Evolutionary conservation across 164 flowering plant species (phyloP), one percentile per base, ranked within the genome.

Genomic region (Liquidambar formosana): DNA sequence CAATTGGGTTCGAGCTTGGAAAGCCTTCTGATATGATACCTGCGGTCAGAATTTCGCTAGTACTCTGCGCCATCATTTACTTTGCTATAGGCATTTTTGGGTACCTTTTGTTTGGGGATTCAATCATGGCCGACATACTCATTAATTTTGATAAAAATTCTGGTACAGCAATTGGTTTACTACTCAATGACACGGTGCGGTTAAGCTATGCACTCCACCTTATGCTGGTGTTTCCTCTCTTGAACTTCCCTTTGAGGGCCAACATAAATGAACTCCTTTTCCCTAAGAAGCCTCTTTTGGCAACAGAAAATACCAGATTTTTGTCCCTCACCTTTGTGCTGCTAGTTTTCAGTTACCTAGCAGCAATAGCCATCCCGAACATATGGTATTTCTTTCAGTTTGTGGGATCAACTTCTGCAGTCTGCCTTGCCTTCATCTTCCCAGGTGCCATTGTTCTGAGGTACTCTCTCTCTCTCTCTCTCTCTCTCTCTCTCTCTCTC

Each of bases 321-420:
- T 1, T 82, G 22, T 57, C 65, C 16, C 74, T 93, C 54, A 93
- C 94, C 0, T 23, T 67, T 10, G 53, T 57, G 21, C 76, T 90
- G 10, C 77, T 91, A 10, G 81, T 49, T 4, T 57, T 82, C 28
- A 48, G 75, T 64, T 95, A 88, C 73, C 23, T 84, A 19, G 89
- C 79, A 2, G 95, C 98, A 1, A 85, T 89, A 8, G 84, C 79
- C 21, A 71, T 96, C 18, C 99, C 99, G 13, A 75, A 81, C 59
- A 93, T 96, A 48, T 96, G 99, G 99, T 81, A 80, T 63, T 75
- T 87, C 77, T 96, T 96, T 69, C 97, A 96, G 73, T 90, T 93
- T 63, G 10, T 92, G 33, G 98, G 98, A 49, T 84, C 98, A 8
- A 93, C 98, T 5, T 49, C 93, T 10, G 90, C 88, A 1, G 89